Conservation (phyloP, 78 protist species). For the Polysphondylium violaceum region DNA sequence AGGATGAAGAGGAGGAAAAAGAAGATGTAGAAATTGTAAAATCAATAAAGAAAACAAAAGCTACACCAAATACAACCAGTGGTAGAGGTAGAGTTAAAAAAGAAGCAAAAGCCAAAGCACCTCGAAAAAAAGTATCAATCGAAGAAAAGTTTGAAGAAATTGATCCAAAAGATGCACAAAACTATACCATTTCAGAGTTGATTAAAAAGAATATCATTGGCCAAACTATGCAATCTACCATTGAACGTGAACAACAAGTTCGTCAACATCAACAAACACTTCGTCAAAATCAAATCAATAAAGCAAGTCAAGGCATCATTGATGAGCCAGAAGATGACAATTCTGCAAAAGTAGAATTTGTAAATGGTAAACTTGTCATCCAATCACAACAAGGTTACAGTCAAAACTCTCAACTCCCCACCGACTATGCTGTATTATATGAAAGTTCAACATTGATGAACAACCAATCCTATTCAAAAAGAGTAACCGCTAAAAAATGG, state of each 20-base stretch:
- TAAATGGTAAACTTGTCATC: constrained; percentile 2
- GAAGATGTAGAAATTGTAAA: neutral
- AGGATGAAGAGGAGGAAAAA: constrained; percentile 32
- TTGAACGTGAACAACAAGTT: constrained; percentile 1
- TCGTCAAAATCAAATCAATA: neutral
- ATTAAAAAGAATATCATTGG: constrained; percentile 5
- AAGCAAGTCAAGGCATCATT: neutral
- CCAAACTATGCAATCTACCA: constrained; percentile 30
- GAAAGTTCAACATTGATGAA: neutral
- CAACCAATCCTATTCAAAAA: neutral
- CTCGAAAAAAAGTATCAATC: neutral
- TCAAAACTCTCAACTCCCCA: neutral
- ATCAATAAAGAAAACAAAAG: neutral
- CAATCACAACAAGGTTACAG: neutral
- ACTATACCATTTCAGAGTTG: neutral
- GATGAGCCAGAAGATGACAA: neutral
- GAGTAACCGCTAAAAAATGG: constrained; percentile 14
- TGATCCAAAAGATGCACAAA: constrained; percentile 3
- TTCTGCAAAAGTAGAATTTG: neutral
- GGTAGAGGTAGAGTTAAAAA: neutral
- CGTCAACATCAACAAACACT: neutral
- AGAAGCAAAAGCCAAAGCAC: constrained; percentile 1
- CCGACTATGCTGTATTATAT: neutral
- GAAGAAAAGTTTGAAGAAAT: constrained; percentile 8
- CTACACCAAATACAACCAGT: neutral